A percentile compares a stretch with the other conserved stretches of the same genome.
Evolutionary conservation across 345 rosid genomes (phyloP).

Genomic region (Syzygium aromaticum): DNA sequence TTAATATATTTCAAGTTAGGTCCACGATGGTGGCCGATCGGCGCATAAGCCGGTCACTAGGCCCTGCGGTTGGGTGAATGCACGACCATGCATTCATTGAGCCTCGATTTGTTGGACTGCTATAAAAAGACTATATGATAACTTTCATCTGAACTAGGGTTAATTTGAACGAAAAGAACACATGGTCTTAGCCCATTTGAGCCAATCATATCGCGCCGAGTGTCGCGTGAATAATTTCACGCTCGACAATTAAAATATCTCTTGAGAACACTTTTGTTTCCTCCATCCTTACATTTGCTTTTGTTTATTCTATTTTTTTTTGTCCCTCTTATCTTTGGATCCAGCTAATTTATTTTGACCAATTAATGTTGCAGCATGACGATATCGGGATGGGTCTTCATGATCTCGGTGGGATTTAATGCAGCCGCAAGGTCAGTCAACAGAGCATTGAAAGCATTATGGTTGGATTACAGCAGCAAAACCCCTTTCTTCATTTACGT

Average conservation of each 20-base stretch:
- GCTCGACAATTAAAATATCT: background rate
- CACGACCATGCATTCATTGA: no score
- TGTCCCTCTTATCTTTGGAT: background rate
- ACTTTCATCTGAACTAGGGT: background rate
- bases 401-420: conserved; percentile 67
- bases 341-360: background rate
- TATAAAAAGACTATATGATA: background rate
- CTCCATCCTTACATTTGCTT: background rate
- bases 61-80: background rate
- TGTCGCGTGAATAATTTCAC: background rate
- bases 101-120: background rate
- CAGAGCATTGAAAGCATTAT: background rate
- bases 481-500: no score
- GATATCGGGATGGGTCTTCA: conserved; percentile 42
- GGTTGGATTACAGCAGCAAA: background rate
- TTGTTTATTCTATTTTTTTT: background rate
- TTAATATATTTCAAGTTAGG: background rate
- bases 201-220: background rate
- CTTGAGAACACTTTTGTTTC: background rate
- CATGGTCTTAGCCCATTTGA: background rate
- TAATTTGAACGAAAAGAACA: background rate
- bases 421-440: conserved; percentile 65
- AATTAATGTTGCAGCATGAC: conserved; percentile 36
- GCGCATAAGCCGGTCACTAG: background rate
- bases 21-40: background rate